Evolutionary conservation across 768 basidiomycete species (phyloP).

Genomic region (Baorangia bicolor): DNA sequence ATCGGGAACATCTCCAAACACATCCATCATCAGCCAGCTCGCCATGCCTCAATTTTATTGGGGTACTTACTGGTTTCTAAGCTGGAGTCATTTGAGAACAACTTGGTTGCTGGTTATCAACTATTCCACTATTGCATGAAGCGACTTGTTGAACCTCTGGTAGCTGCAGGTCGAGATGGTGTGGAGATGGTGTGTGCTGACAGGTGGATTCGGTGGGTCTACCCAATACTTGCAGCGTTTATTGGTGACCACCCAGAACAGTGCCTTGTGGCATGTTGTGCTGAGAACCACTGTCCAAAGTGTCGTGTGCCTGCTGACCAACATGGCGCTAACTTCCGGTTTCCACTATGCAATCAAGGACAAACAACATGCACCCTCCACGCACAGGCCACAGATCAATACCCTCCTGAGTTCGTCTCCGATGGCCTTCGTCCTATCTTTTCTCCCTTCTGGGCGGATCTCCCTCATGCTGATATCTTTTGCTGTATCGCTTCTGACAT

Average conservation of each 20-base stretch:
- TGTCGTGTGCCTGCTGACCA: not conserved
- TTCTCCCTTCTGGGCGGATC: not conserved
- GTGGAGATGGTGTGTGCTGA: not conserved
- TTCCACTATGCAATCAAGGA: not conserved
- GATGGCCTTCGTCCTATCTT: not conserved
- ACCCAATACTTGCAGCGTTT: not conserved
- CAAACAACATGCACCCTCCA: not conserved
- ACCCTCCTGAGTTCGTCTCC: not conserved
- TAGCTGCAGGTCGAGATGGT: not conserved
- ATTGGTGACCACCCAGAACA: not conserved
- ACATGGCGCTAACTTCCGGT: not conserved
- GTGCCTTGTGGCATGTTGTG: not conserved
- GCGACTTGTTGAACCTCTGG: not conserved
- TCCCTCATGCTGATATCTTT: not conserved
- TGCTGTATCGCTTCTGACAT: not conserved
- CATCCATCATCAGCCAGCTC: rapidly evolving
- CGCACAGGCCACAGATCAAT: not conserved
- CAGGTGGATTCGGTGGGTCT: not conserved
- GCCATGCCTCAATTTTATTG: not conserved
- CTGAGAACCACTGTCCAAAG: not conserved
- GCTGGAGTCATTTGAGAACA: not conserved
- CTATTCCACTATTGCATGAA: not conserved
- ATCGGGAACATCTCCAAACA: not conserved
- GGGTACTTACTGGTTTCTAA: not conserved
- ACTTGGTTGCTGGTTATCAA: not conserved